Conservation (phyloP, 106 monocot genomes). For the Narthecium ossifragum region DNA sequence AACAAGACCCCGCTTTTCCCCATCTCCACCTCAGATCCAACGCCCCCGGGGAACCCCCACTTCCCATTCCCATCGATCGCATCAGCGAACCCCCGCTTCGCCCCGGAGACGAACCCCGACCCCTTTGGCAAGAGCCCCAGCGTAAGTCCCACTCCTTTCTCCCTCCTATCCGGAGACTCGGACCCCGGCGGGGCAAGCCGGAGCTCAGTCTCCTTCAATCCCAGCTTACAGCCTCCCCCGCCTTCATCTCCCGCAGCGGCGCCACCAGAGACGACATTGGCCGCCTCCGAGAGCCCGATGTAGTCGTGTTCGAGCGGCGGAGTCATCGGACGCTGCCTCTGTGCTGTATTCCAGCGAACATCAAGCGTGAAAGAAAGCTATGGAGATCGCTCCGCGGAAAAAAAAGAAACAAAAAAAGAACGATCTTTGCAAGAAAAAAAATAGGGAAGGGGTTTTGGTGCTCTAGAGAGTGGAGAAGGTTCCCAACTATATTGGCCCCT, state of each 20-base stretch:
- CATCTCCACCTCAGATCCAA: slow-evolving; percentile 6
- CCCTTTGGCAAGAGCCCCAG: slow-evolving; percentile 29
- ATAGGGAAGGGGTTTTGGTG: background rate
- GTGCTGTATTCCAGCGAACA: slow-evolving; percentile 8
- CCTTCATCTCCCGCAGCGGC: slow-evolving; percentile 11
- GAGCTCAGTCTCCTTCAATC: slow-evolving; percentile 73
- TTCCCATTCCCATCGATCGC: slow-evolving; percentile 1
- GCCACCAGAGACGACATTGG: slow-evolving; percentile 7
- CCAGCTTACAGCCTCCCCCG: background rate
- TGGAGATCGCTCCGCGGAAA: background rate
- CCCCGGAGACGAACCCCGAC: slow-evolving; percentile 19
- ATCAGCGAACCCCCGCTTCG: slow-evolving; percentile 61
- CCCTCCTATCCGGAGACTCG: slow-evolving; percentile 43
- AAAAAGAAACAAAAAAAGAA: background rate
- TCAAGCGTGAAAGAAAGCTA: background rate
- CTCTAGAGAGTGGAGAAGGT: too few relatives aligned
- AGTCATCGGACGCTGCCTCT: slow-evolving; percentile 23
- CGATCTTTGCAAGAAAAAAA: background rate
- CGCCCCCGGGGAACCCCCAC: slow-evolving; percentile 12
- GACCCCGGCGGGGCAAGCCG: slow-evolving; percentile 75
- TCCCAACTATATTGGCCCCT: too few relatives aligned
- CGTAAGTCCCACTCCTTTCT: slow-evolving; percentile 15
- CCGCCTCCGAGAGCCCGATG: slow-evolving; percentile 41
- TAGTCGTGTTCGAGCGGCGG: slow-evolving; percentile 65
- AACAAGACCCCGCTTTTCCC: slow-evolving; percentile 16